Evolutionary conservation across 2,329 filamentous ascomycete genomes (phyloP).

Genomic region (Aspergillus sp.): DNA sequence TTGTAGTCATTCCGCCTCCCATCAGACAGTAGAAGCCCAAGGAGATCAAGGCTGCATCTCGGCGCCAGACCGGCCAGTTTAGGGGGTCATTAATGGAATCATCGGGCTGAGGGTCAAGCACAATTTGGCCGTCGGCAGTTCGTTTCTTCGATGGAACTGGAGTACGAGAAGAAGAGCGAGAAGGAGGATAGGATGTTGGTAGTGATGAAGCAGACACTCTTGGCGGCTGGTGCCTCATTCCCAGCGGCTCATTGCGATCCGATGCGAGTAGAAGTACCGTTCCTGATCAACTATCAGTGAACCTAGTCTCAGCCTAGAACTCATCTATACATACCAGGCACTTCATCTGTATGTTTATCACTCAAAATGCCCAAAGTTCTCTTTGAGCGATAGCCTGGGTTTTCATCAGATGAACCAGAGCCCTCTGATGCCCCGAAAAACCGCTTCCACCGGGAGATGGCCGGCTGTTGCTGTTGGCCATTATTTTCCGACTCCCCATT

Average conservation of each 20-base stretch:
- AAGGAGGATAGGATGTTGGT: slow-evolving; percentile 39
- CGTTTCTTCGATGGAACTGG: slow-evolving; percentile 56
- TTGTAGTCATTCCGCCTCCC: slow-evolving; percentile 85
- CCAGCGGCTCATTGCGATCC: slow-evolving; percentile 59
- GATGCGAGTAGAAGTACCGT: slow-evolving; percentile 58
- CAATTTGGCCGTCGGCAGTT: slow-evolving; percentile 75
- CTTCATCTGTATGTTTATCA: slow-evolving; percentile 75
- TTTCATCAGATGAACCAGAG: too few relatives aligned
- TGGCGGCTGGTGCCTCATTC: slow-evolving; percentile 59
- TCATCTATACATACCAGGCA: slow-evolving; percentile 62
- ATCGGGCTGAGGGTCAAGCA: slow-evolving; percentile 87
- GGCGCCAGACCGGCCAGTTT: slow-evolving; percentile 81
- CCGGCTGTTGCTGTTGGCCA: not conserved
- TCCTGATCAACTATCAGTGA: slow-evolving; percentile 34
- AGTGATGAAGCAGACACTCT: slow-evolving; percentile 54
- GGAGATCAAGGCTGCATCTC: slow-evolving; percentile 74
- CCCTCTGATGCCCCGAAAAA: slow-evolving; percentile 7
- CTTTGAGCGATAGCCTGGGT: slow-evolving; percentile 30
- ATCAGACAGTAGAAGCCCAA: slow-evolving; percentile 91
- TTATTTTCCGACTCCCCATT: not conserved
- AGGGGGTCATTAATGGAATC: slow-evolving; percentile 86
- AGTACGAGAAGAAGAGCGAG: slow-evolving; percentile 33
- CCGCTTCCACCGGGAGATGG: slow-evolving; percentile 16
- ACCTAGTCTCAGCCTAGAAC: not conserved
- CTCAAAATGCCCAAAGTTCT: slow-evolving; percentile 76